These are phyloP conservation scores for Tinospora cordifolia DNA, from an alignment of 164 flowering plant species.

Conservation along the genomic window DNA sequence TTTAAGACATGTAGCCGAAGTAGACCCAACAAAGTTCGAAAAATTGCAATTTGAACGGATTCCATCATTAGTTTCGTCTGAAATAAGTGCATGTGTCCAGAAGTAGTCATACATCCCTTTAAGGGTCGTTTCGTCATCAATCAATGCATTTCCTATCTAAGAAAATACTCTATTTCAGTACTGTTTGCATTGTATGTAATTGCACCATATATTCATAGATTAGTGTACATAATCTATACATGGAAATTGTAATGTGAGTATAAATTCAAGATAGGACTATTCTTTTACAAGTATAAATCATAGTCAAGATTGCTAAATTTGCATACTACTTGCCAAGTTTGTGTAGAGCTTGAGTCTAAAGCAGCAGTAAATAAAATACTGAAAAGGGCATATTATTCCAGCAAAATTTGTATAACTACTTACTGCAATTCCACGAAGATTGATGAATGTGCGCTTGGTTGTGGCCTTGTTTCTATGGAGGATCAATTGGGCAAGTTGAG, in stretches of 20 bases:
- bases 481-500: conserved; percentile 35
- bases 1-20: not conserved
- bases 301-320: not conserved
- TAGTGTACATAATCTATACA: too few species aligned
- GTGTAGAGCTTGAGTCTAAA: not conserved
- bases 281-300: not conserved
- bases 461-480: conserved; percentile 17
- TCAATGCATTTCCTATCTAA: conserved; percentile 31
- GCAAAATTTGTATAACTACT: conserved; percentile 1
- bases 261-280: too few species aligned
- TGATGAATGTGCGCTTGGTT: conserved; percentile 22
- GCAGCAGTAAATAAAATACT: too few species aligned
- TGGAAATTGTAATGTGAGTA: not conserved
- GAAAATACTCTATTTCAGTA: not conserved
- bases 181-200: too few species aligned
- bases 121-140: conserved; percentile 16
- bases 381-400: too few species aligned
- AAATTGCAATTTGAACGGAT: conserved; percentile 24
- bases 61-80: conserved; percentile 25
- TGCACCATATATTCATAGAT: too few species aligned
- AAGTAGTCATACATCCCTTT: conserved; percentile 22
- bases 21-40: not conserved
- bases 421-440: conserved; percentile 33
- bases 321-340: too few species aligned
- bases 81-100: conserved; percentile 27